Conservation (phyloP, 371 early-diverging fungal species). For the Nosema muscidifuracis region DNA sequence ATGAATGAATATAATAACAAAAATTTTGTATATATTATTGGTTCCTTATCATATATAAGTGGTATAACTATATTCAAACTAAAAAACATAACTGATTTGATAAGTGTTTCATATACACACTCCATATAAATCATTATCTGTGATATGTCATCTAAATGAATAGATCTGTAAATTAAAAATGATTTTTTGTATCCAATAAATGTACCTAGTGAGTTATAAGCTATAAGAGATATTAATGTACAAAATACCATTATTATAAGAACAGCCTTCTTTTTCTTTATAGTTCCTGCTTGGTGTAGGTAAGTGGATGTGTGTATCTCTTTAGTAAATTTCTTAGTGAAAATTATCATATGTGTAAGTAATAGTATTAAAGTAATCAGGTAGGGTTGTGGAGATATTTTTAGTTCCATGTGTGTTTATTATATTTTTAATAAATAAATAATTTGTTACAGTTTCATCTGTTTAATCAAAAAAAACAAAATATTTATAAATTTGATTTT, state of each 20-base stretch:
- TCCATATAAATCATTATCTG: neutral
- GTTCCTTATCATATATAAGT: neutral
- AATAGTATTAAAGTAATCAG: neutral
- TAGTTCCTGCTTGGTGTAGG: neutral
- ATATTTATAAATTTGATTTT: too few species aligned
- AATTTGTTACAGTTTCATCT: too few species aligned
- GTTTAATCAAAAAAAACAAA: too few species aligned
- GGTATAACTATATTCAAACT: neutral
- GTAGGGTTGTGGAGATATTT: neutral
- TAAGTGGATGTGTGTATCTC: neutral
- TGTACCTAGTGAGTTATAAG: neutral
- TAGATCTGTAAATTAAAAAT: neutral
- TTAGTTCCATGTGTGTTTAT: neutral
- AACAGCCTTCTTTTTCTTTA: neutral
- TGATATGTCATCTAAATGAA: neutral
- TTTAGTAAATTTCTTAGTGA: slow-evolving; percentile 1
- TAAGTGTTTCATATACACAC: neutral
- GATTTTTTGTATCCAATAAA: slow-evolving; percentile 3
- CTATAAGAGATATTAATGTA: neutral
- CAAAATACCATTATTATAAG: neutral
- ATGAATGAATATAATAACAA: neutral
- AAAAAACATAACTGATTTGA: neutral
- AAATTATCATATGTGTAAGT: neutral
- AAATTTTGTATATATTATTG: neutral
- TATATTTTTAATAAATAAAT: too few species aligned